Base-by-base conservation (phyloP, 305 asterid species). In the Fraxinus latifolia region DNA sequence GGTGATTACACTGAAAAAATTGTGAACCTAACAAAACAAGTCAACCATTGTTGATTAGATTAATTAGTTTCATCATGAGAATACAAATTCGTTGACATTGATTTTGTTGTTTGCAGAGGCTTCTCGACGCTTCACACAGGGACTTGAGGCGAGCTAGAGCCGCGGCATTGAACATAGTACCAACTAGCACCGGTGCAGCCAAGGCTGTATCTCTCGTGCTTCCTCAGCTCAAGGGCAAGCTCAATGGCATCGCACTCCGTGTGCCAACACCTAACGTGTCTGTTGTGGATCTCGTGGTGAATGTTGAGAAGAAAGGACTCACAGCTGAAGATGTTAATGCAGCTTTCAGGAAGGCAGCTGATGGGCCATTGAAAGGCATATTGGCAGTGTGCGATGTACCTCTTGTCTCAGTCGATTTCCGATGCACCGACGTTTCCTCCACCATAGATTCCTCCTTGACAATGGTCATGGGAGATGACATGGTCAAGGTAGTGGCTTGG, bases 401-500 rank as follows among this genome's bases (percentile, higher is more conserved):
- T 33, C 97, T 95, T 60, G 97, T 95, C 11, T 94, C 97, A 0
- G 94, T 92, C 31, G 98, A 95, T 80, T 95, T 95, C 90, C 80
- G 96, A 58, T 90, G 97, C 89, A 77, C 90, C 4, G 97, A 93
- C 60, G 96, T 93, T 39, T 95, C 98, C 1, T 83, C 94, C 82
- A 90, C 93, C 82, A 92, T 94, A 11, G 98, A 94, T 76, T 89
- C 98, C 11, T 91, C 97, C 5, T 83, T 95, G 91, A 95, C 98
- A 1, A 95, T 95, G 97, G 97, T 95, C 1, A 95, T 95, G 98
- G 97, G 97, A 82, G 98, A 92, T 70, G 98, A 95, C 81, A 95
- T 95, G 97, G 96, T 95, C 25, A 95, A 94, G 88, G 97, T 95
- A 39, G 93, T 95, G 17, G 98, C 98, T 11, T 95, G 98, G 98